Conservation (phyloP, 352 stramenopile species). For the Globisporangium mamillatum region DNA sequence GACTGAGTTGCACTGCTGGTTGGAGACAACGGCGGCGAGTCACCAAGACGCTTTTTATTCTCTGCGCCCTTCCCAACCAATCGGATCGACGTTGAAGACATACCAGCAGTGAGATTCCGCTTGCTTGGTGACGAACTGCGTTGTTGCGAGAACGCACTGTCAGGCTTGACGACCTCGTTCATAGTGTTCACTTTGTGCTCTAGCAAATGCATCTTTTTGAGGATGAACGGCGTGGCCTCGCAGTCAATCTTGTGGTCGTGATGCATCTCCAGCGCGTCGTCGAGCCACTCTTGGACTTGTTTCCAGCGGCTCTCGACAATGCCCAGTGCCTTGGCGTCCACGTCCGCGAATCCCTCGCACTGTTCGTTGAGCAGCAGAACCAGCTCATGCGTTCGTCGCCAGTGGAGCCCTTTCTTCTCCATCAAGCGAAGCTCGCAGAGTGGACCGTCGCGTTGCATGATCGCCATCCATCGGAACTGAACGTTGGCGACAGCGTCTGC, state of each 20-base stretch:
- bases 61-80: neutral
- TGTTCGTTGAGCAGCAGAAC: conserved; percentile 66
- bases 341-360: conserved; percentile 62
- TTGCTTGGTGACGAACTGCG: conserved; percentile 7
- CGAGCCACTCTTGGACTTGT: conserved; percentile 63
- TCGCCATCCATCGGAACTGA: conserved; percentile 75
- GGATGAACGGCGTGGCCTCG: conserved; percentile 57
- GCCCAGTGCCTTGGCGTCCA: conserved; percentile 45
- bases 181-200: conserved; percentile 14
- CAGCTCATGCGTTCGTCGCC: conserved; percentile 69
- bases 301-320: conserved; percentile 56
- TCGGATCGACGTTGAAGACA: neutral
- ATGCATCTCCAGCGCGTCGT: conserved; percentile 63
- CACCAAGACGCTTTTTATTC: neutral
- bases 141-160: conserved; percentile 2
- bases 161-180: neutral
- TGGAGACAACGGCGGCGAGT: neutral
- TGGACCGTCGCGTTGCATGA: conserved; percentile 54
- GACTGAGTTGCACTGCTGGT: neutral
- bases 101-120: neutral
- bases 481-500: conserved; percentile 60
- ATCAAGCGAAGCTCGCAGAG: conserved; percentile 65
- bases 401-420: conserved; percentile 65
- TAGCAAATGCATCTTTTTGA: conserved; percentile 64
- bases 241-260: conserved; percentile 61